Base-by-base conservation (phyloP, 1,284 basidiomycete species). In the Austropuccinia psidii region DNA sequence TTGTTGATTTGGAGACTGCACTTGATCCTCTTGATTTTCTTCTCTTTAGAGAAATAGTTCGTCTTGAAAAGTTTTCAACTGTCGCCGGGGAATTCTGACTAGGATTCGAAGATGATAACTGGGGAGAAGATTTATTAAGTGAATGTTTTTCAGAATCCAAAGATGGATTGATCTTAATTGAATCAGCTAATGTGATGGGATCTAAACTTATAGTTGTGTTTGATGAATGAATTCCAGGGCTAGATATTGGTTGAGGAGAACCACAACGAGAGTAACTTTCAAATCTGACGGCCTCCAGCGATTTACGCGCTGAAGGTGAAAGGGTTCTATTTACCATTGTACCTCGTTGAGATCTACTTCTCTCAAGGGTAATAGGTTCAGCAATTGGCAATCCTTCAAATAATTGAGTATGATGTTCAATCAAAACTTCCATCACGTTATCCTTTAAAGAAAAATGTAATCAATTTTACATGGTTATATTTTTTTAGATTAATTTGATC, bases 401-500 rank as follows among this genome's bases (percentile, higher is more conserved):
- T 1, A 82, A 77, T 54, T 75, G 3, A 1, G 37, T 37, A 0
- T 87, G 85, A 78, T 90, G 84, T 21, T 83, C 85, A 77, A 96
- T 93, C 41, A 96, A 82, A 78, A 93, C 89, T 79, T 94, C 92
- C 85, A 94, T 89, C 5, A 93, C 82, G 0, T 89, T 87, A 78
- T 96, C 93, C 90, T 93, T 76, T 9, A 29, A 41, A 15, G 24
- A 43, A 17, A 21, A 49, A 24, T 75, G 29, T 73, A 27, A 52
- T n/a, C 4, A 54, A 35, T 39, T n/a, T 47, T 4, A 41, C 8
- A 4, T n/a, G 35, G 35, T 24, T 27, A n/a, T 13, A 37, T 7
- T 29, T 43, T n/a, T 43, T n/a, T 54, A 6, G 6, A 15, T 31
- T 52, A 15, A 52, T 52, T 24, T 19, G 62, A 17, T 57, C 24